These are phyloP conservation scores for Umbilicus rupestris DNA, from an alignment of 164 flowering plant species.

Conservation along the genomic window DNA sequence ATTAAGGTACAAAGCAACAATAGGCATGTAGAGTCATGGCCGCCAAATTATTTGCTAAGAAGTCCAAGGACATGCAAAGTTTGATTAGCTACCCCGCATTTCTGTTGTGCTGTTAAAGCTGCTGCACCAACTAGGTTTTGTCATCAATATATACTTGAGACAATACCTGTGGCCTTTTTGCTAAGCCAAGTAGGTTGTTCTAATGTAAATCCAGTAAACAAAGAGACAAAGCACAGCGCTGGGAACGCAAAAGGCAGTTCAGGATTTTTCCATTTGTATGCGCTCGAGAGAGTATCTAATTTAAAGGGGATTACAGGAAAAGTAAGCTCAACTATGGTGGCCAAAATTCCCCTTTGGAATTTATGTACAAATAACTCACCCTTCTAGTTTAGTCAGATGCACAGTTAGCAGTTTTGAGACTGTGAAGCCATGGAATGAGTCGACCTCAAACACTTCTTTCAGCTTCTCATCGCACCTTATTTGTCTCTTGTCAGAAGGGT, in stretches of 20 bases:
- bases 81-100: no score
- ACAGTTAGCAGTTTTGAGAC: slow-evolving; percentile 12
- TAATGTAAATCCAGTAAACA: no score
- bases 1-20: no score
- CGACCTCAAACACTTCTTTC: slow-evolving; percentile 68
- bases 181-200: no score
- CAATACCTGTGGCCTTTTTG: no score
- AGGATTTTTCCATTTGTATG: neutral
- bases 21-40: no score
- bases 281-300: neutral
- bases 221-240: neutral
- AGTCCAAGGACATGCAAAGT: no score
- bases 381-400: slow-evolving; percentile 35
- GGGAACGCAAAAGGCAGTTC: neutral
- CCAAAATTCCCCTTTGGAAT: neutral
- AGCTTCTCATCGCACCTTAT: slow-evolving; percentile 68
- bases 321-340: neutral
- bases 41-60: no score
- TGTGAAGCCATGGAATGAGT: slow-evolving; percentile 61
- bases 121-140: no score
- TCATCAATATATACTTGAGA: no score
- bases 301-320: neutral
- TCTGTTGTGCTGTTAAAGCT: no score
- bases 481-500: slow-evolving; percentile 69
- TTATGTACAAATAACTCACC: slow-evolving; percentile 24